These are phyloP conservation scores for Yamadazyma songkhlaensis DNA, from an alignment of 1,139 yeast species.

Conservation along the genomic window DNA sequence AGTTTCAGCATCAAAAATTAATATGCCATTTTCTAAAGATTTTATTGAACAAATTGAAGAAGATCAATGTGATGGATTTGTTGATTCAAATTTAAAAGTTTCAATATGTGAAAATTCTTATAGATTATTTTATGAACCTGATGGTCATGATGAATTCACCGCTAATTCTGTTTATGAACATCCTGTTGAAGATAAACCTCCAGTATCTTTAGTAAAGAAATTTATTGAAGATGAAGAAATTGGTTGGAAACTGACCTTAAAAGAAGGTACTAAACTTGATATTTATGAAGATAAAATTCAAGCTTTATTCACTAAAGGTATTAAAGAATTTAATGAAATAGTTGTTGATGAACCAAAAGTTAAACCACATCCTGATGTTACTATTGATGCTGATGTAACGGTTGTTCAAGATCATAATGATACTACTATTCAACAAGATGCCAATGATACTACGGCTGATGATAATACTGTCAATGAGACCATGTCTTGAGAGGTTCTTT, in stretches of 20 bases:
- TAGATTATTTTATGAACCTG: slow-evolving; percentile 75
- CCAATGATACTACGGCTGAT: slow-evolving; percentile 43
- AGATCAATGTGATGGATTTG: slow-evolving; percentile 63
- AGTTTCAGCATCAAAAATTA: slow-evolving; percentile 74
- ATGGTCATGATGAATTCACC: slow-evolving; percentile 79
- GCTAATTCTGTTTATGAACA: slow-evolving; percentile 47
- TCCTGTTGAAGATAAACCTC: slow-evolving; percentile 25
- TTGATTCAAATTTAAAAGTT: slow-evolving; percentile 74
- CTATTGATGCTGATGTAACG: slow-evolving; percentile 35
- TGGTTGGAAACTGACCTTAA: slow-evolving; percentile 38
- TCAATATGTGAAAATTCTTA: slow-evolving; percentile 79
- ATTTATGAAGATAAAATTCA: slow-evolving; percentile 22
- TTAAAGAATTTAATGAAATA: slow-evolving; percentile 25
- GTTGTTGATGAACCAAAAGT: slow-evolving; percentile 9
- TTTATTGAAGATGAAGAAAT: slow-evolving; percentile 32
- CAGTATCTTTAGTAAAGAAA: slow-evolving; percentile 22
- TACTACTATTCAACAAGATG: slow-evolving; percentile 44
- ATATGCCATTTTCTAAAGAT: slow-evolving; percentile 69
- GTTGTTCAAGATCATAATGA: slow-evolving; percentile 39
- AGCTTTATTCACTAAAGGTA: slow-evolving; percentile 32
- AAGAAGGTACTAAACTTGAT: slow-evolving; percentile 21
- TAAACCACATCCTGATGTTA: slow-evolving; percentile 9
- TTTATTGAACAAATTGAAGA: slow-evolving; percentile 57
- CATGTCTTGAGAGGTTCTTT: slow-evolving; percentile 12
- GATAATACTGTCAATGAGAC: slow-evolving; percentile 36